A percentile compares a stretch with the other conserved stretches of the same genome.
These are phyloP conservation scores for Saccharum spontaneum DNA, from an alignment of 176 grass and related monocot species.

Conservation along the genomic window DNA sequence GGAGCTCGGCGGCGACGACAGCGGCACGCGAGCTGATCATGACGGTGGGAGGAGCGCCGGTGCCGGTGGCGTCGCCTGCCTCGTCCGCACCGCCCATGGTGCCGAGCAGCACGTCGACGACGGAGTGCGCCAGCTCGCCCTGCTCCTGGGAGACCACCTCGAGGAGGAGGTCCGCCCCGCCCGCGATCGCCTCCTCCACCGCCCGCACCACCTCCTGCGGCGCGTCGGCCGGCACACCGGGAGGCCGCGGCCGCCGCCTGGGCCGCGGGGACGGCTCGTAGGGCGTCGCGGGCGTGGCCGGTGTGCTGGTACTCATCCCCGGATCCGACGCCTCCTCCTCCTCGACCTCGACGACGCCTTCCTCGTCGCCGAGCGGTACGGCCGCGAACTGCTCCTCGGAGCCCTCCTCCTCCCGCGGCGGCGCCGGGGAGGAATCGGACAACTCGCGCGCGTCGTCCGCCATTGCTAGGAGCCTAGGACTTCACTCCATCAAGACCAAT, in stretches of 20 bases:
- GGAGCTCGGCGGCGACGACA: slow-evolving; percentile 56
- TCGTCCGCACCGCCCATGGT: slow-evolving; percentile 80
- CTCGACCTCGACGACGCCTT: slow-evolving; percentile 4
- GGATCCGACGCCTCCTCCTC: slow-evolving; percentile 17
- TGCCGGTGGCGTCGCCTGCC: slow-evolving; percentile 34
- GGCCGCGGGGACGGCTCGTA: slow-evolving; percentile 30
- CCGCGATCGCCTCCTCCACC: slow-evolving; percentile 71
- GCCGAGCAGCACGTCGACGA: slow-evolving; percentile 78
- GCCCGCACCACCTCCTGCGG: slow-evolving; percentile 66
- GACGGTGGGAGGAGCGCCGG: slow-evolving; percentile 62
- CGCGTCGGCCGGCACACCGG: slow-evolving; percentile 46
- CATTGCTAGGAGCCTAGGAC: slow-evolving; percentile 44
- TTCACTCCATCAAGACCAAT: slow-evolving; percentile 44
- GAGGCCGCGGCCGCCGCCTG: slow-evolving; percentile 36
- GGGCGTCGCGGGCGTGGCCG: slow-evolving; percentile 9
- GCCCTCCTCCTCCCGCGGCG: slow-evolving; percentile 17
- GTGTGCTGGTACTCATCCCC: slow-evolving; percentile 16
- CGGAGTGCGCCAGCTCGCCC: slow-evolving; percentile 53
- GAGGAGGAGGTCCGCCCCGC: slow-evolving; percentile 42
- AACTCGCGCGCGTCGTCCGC: slow-evolving; percentile 57
- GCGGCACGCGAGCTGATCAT: slow-evolving; percentile 70
- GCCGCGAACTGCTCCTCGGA: slow-evolving; percentile 21
- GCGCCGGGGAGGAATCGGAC: slow-evolving; percentile 32
- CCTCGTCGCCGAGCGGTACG: slow-evolving; percentile 29
- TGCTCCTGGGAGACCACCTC: slow-evolving; percentile 49